Conservation (phyloP, 1,284 basidiomycete genomes). For the Ustilago curta region DNA sequence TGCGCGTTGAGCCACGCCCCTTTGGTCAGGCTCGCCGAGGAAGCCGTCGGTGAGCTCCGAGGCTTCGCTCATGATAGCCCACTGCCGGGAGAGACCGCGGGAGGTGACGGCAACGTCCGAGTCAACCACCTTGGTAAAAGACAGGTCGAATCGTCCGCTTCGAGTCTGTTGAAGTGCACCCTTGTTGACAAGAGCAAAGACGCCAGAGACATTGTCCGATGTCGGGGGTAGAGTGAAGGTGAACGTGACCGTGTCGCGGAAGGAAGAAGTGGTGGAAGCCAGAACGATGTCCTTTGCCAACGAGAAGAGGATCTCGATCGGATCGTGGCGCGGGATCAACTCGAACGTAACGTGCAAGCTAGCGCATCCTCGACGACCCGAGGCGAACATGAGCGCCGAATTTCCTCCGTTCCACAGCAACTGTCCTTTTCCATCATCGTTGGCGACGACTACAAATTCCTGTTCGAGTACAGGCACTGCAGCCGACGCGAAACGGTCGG, state of each 20-base stretch:
- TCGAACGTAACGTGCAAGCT: slow-evolving; percentile 57
- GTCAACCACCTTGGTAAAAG: slow-evolving; percentile 62
- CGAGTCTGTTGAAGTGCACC: slow-evolving; percentile 51
- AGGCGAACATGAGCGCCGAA: slow-evolving; percentile 63
- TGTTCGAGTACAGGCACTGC: slow-evolving; percentile 48
- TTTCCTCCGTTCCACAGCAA: slow-evolving; percentile 66
- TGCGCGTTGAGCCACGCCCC: slow-evolving; percentile 58
- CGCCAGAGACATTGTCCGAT: slow-evolving; percentile 51
- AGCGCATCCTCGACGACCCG: slow-evolving; percentile 61
- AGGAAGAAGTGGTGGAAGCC: slow-evolving; percentile 44
- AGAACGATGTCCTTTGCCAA: slow-evolving; percentile 47
- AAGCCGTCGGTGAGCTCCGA: slow-evolving; percentile 62
- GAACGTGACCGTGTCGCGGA: slow-evolving; percentile 57
- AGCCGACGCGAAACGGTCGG: slow-evolving; percentile 35
- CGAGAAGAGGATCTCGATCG: slow-evolving; percentile 48
- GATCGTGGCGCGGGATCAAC: slow-evolving; percentile 61
- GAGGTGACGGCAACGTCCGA: slow-evolving; percentile 44
- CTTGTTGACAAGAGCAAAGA: slow-evolving; percentile 67
- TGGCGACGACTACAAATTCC: slow-evolving; percentile 56
- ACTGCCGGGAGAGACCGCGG: slow-evolving; percentile 57
- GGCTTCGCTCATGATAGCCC: slow-evolving; percentile 64
- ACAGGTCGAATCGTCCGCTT: slow-evolving; percentile 61
- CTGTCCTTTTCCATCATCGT: slow-evolving; percentile 44
- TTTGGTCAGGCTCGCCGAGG: slow-evolving; percentile 62
- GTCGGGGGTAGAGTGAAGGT: slow-evolving; percentile 57